Base-by-base conservation (phyloP, 441 rosid species). In the Eruca vesicaria region DNA sequence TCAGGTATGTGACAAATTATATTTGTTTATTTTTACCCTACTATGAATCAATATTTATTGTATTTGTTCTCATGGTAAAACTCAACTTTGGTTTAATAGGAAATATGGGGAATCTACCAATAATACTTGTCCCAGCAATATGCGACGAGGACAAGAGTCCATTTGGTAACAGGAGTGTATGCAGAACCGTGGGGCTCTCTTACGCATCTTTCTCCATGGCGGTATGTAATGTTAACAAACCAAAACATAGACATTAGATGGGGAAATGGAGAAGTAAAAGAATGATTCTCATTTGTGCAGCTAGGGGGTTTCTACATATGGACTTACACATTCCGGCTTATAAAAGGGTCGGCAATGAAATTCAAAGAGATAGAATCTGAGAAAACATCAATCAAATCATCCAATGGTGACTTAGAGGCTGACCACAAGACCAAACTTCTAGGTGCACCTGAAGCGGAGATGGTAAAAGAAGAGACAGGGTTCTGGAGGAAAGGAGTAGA, bases 231-330 rank as follows among this genome's bases (percentile, higher is more conserved):
- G 9, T 61, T 15, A n/a, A 64, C 28, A n/a, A n/a, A 23, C 16
- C 23, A 55, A 55, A 56, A 23, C 12, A 19, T 2, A 62, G 35
- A 26, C 35, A 74, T 23, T 20, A 73, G 64, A 64, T 45, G 41
- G 61, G 41, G 58, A 28, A n/a, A 29, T 19, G 4, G 7, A 18
- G 12, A 50, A 16, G 56, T 18, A 50, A 45, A n/a, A 18, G 9
- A 19, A 11, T 35, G 66, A 15, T 45, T 53, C 3, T 3, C 14
- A 2, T 29, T 41, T 71, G 38, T 82, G 85, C 86, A 96, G 98
- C 86, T 91, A 48, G 98, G 96, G 6, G 92, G 98, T 26, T 86
- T 96, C 88, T 91, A 70, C 89, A 85, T 96, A 56, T 96, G 97
- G 98, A 91, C 98, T 66, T 84, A 83, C 67, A 88, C 87, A 6